Evolutionary conservation across 441 rosid genomes (phyloP), one percentile per base, ranked within the genome.

Genomic region (Isatis lusitanica): DNA sequence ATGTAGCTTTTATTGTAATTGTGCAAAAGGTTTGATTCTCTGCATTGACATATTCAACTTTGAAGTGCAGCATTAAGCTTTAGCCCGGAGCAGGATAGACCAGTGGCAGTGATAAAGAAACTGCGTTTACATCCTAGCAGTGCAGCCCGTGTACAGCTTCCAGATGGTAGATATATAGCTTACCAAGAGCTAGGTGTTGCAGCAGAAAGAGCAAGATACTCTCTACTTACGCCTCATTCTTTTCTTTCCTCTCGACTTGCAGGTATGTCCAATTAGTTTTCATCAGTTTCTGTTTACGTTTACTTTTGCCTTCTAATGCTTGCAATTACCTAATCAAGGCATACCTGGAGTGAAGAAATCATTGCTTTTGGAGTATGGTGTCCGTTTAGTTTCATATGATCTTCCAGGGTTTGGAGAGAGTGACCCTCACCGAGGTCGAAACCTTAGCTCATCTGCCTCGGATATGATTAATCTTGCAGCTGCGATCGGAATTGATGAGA

Each of bases 181-280:
- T 95, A 90, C 85, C 77, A 73, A 5, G 96, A 87, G 66, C 74
- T 59, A 3, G 99, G 99, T 74, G 92, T 93, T 71, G 75, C 91
- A 24, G 90, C 88, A 3, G 79, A 81, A 36, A 88, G 82, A 83
- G 97, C 98, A 18, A 81, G 98, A 82, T 85, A 82, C 82, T 79
- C 97, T 66, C 57, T 95, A 17, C 69, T 95, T 67, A 81, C 77
- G 73, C 88, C 98, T 3, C 99, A 93, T 85, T 79, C 95, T 31
- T 88, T 95, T 80, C 92, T 95, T 42, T 95, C 97, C 63, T 95
- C 99, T 56, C 81, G 99, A 31, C 92, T 95, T 74, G 90, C 93
- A 83, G 98, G 98, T 90, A 74, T 66, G 70, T 67, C 52, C 7
- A 18, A 64, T 35, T 30, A 16, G 60, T 56, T 30, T 24, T 68